Evolutionary conservation across 225 moss, liverwort and hornwort genomes (phyloP), one percentile per base, ranked within the genome.

Genomic region (Thuidium tamariscinum): DNA sequence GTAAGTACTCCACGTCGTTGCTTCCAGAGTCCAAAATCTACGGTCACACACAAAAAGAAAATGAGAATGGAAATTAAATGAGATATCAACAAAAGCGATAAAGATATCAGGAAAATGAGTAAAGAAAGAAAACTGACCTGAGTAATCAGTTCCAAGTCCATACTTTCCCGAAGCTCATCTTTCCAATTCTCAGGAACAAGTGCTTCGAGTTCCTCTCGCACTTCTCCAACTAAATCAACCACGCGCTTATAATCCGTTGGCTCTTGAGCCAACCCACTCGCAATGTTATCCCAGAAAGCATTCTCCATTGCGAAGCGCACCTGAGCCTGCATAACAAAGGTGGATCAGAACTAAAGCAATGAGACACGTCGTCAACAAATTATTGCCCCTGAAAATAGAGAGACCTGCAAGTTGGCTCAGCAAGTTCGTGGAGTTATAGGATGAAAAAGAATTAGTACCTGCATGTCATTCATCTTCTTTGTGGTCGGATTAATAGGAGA

Each of bases 21-120:
- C 86, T 97, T 67, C 98, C 98, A 63, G 98, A 97, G 85, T 96
- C 98, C 86, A 99, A 92, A 88, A 97, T 95, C 94, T 99, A 85
- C 88, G 77, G 29, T 54, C 74, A 54, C 34, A 60, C 62, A 79
- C 39, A 30, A 70, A 44, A 68, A 37, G 74, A 49, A 78, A 52
- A 62, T 29, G 56, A 81, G 41, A 65, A 46, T 66, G 77, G 72
- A 62, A 84, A 86, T 39, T 48, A 55, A 49, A 75, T 81, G 15
- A 68, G 22, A 80, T 85, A 61, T 20, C 80, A 75, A 54, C 16
- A 34, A 30, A 69, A 74, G 79, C 8, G 42, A 62, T 20, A 57
- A 36, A 51, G 74, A 39, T 54, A 84, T 78, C 72, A 52, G 49
- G 82, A 87, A n/a, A 75, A 86, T 65, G 52, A 62, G 82, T 48